These are phyloP conservation scores for Salix arbutifolia DNA, from an alignment of 345 rosid genomes.

Conservation along the genomic window DNA sequence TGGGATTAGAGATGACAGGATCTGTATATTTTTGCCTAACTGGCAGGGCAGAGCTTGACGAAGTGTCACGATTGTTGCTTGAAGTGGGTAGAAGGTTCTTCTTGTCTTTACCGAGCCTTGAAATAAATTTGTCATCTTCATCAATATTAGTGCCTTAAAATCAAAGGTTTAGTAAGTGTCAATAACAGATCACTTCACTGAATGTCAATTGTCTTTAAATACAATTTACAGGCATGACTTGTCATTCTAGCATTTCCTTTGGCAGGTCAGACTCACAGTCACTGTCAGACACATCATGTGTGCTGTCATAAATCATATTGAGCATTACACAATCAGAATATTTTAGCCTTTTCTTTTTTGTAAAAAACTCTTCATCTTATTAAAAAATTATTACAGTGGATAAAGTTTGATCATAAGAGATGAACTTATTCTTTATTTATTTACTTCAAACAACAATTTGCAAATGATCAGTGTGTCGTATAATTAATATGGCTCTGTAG, in stretches of 20 bases:
- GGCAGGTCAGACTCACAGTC: background rate
- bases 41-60: conserved; percentile 11
- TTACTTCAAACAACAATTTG: background rate
- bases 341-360: background rate
- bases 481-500: background rate
- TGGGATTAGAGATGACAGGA: conserved; percentile 17
- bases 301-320: background rate
- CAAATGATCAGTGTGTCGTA: background rate
- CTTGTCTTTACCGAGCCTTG: conserved; percentile 14
- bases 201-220: background rate
- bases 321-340: background rate
- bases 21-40: conserved; percentile 9
- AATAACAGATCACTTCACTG: conserved; percentile 3
- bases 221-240: background rate
- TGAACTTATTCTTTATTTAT: background rate
- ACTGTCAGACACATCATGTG: background rate
- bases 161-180: background rate
- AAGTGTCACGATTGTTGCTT: conserved; percentile 17
- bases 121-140: conserved; percentile 14
- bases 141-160: conserved; percentile 17
- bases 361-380: background rate
- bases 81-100: conserved; percentile 14
- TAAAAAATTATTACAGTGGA: background rate
- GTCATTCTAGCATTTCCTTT: conserved; percentile 1
- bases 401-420: background rate